Base-by-base conservation (phyloP, 2,329 filamentous ascomycete species). In the Huntiella bhutanensis region DNA sequence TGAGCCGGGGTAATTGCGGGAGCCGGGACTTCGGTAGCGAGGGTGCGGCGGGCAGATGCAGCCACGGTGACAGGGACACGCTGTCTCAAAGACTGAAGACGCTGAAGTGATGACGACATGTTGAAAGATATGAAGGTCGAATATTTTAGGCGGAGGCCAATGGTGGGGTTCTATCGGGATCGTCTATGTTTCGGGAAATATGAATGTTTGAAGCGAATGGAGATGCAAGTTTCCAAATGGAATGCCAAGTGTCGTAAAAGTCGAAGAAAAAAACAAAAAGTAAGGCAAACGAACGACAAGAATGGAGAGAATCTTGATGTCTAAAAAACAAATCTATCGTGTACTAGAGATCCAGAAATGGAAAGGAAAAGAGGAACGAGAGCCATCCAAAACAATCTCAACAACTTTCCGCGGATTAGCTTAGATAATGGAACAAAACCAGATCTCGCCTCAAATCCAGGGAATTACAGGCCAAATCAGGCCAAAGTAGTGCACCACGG, bases 1-100 rank as follows among this genome's bases (percentile, higher is more conserved):
- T 53, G 34, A 34, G 51, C 8, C 32, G 51, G 11, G 22, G 41
- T 41, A 11, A 16, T 12, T 54, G 53, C 53, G 52, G 53, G 57
- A 47, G 46, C 56, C 54, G 50, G 60, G 54, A 64, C 66, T 51
- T 69, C 59, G 49, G 68, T 71, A 57, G 68, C 68, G 54, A 69
- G 66, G 39, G 59, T 54, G 51, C 67, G 62, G 5, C 28, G 15
- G 50, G 57, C 45, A 42, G 54, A 47, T 7, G 54, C 54, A 37
- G 60, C 51, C 28, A 61, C 52, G 46, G 57, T 53, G 50, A 56
- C 54, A 32, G 69, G 54, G 32, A 60, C 64, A 50, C 60, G 60
- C 47, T 65, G 61, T 13, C 69, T 56, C 45, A 66, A 66, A 44
- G 57, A 58, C 35, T 63, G 64, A 28, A 62, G 60, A 51, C 63